phyloP scores from a whole-genome alignment of 176 grass and related monocot species.

The Metroxylon sagu region DNA sequence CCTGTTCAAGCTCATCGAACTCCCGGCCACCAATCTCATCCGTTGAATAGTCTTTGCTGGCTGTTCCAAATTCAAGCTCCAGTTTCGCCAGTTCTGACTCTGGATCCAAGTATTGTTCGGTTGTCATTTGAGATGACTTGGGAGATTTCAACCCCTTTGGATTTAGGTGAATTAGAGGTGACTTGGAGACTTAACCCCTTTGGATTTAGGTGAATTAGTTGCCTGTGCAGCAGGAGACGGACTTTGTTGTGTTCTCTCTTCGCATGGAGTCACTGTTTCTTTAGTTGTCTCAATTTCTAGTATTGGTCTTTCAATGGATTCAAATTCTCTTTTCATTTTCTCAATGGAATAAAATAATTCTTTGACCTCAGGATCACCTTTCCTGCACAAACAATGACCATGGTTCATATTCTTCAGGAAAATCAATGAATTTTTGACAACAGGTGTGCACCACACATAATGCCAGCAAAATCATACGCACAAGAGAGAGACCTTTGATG shows the following conservation, averaged over 20 bases:
- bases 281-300: conserved; percentile 61
- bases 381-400: conserved; percentile 30
- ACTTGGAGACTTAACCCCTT: neutral
- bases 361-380: conserved; percentile 57
- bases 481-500: neutral
- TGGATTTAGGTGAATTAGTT: conserved; percentile 16
- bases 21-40: conserved; percentile 73
- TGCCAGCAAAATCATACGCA: too few relatives aligned
- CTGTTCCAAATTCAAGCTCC: conserved; percentile 41
- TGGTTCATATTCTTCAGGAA: too few relatives aligned
- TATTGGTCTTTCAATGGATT: conserved; percentile 62
- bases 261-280: conserved; percentile 8
- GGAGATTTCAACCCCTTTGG: conserved; percentile 29
- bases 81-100: conserved; percentile 52
- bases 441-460: too few relatives aligned
- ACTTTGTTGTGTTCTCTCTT: conserved; percentile 29
- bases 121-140: conserved; percentile 30
- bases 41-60: conserved; percentile 36
- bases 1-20: conserved; percentile 74
- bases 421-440: too few relatives aligned
- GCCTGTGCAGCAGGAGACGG: conserved; percentile 24
- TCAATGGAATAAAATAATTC: conserved; percentile 37
- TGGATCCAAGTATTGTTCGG: conserved; percentile 25
- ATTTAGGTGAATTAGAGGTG: too few relatives aligned
- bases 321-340: conserved; percentile 48